These are phyloP conservation scores for Senna tora DNA, from an alignment of 306 rosid genomes.

Conservation along the genomic window DNA sequence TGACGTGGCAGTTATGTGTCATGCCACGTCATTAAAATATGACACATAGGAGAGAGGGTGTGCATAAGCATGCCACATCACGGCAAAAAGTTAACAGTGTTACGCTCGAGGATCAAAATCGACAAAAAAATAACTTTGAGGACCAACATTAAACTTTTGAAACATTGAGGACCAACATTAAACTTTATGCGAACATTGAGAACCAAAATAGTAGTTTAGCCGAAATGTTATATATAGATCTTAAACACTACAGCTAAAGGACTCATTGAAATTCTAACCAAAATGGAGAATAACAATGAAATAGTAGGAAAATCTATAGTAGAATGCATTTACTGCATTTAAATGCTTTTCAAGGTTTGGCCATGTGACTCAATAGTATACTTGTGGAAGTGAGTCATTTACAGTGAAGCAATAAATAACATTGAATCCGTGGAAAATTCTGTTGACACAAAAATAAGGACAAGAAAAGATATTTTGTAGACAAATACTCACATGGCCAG, in stretches of 20 bases:
- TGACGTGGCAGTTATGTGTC: too few relatives aligned
- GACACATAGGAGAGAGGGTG: too few relatives aligned
- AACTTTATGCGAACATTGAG: too few relatives aligned
- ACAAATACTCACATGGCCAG: slow-evolving; percentile 10
- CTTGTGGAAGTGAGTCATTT: background rate
- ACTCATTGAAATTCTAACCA: background rate
- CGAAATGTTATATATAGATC: too few relatives aligned
- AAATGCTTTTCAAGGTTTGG: background rate
- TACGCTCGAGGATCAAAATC: too few relatives aligned
- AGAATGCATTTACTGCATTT: background rate
- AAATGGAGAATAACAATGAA: background rate
- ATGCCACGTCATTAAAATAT: too few relatives aligned
- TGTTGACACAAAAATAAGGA: background rate
- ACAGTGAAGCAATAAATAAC: background rate
- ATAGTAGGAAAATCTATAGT: background rate
- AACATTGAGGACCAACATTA: too few relatives aligned
- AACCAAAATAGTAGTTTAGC: too few relatives aligned
- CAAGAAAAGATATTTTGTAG: background rate
- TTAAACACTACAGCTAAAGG: background rate
- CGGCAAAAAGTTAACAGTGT: too few relatives aligned
- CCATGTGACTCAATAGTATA: background rate
- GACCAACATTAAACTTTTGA: too few relatives aligned
- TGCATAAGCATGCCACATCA: too few relatives aligned
- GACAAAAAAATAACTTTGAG: too few relatives aligned
- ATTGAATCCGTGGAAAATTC: background rate